These are phyloP conservation scores for Rhodotorula sp. DNA, from an alignment of 1,284 basidiomycete species.

Conservation along the genomic window DNA sequence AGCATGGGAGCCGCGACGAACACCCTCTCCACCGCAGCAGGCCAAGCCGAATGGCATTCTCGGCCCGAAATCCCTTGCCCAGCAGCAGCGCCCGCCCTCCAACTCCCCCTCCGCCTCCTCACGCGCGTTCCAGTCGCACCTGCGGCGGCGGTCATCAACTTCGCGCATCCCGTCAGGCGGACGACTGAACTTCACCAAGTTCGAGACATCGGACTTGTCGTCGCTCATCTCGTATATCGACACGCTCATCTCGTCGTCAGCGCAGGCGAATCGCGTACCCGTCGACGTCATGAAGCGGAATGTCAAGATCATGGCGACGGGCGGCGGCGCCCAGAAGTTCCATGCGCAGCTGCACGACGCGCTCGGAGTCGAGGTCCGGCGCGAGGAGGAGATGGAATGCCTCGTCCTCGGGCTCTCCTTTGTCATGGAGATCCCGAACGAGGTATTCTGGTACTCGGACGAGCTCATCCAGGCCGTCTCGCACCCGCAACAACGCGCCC, in stretches of 20 bases:
- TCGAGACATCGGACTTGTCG: slow-evolving; percentile 88
- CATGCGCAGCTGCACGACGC: slow-evolving; percentile 76
- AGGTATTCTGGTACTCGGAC: slow-evolving; percentile 98
- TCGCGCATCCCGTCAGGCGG: slow-evolving; percentile 74
- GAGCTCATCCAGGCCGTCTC: slow-evolving; percentile 86
- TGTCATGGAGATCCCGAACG: slow-evolving; percentile 92
- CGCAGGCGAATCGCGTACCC: slow-evolving; percentile 81
- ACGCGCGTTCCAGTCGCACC: slow-evolving; percentile 32
- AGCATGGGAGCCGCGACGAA: slow-evolving; percentile 13
- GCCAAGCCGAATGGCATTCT: slow-evolving; percentile 46
- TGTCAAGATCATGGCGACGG: slow-evolving; percentile 97
- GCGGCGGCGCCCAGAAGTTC: slow-evolving; percentile 94
- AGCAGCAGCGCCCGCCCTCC: slow-evolving; percentile 44
- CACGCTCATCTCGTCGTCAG: slow-evolving; percentile 81
- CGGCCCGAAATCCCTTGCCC: slow-evolving; percentile 43
- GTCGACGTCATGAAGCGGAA: slow-evolving; percentile 87
- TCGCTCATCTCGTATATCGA: slow-evolving; percentile 86
- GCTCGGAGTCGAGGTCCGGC: slow-evolving; percentile 70
- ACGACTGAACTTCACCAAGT: slow-evolving; percentile 95
- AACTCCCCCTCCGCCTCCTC: slow-evolving; percentile 19
- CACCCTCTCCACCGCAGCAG: slow-evolving; percentile 39
- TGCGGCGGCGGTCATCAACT: slow-evolving; percentile 45
- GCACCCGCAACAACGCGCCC: slow-evolving; percentile 56
- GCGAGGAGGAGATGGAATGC: slow-evolving; percentile 99
- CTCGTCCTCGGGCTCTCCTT: slow-evolving; percentile 96